phyloP scores from a whole-genome alignment of 345 rosid species.

The Linum lewisii region DNA sequence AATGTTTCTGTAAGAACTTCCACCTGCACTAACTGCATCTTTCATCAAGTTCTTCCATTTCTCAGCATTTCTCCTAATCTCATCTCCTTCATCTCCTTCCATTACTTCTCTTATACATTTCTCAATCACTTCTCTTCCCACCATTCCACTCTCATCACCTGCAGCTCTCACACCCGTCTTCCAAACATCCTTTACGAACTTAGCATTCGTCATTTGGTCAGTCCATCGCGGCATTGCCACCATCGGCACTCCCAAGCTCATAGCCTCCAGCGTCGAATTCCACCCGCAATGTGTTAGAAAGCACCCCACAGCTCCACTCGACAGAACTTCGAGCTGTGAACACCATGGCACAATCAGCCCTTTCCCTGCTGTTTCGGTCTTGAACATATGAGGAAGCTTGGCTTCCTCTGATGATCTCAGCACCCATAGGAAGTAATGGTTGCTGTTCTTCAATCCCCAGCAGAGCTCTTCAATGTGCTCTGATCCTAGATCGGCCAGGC shows the following conservation, averaged over 20 bases:
- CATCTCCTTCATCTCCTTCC: neutral
- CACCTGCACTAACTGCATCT: neutral
- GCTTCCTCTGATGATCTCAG: conserved; percentile 19
- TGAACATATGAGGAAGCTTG: conserved; percentile 21
- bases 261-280: neutral
- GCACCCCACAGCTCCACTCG: neutral
- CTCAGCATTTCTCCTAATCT: neutral
- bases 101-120: neutral
- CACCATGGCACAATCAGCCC: neutral
- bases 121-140: neutral
- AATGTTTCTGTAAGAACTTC: neutral
- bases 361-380: conserved; percentile 6
- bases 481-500: conserved; percentile 7
- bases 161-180: neutral
- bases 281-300: neutral
- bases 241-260: neutral
- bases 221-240: neutral
- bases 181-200: neutral
- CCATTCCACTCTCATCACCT: neutral
- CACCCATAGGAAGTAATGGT: conserved; percentile 26
- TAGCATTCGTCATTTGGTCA: neutral
- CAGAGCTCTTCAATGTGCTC: conserved; percentile 25
- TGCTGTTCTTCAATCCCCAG: conserved; percentile 10
- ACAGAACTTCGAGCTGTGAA: neutral
- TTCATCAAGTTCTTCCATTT: neutral